Base-by-base conservation (phyloP, 495 filamentous ascomycete genomes). In the Podospora pseudopauciseta region DNA sequence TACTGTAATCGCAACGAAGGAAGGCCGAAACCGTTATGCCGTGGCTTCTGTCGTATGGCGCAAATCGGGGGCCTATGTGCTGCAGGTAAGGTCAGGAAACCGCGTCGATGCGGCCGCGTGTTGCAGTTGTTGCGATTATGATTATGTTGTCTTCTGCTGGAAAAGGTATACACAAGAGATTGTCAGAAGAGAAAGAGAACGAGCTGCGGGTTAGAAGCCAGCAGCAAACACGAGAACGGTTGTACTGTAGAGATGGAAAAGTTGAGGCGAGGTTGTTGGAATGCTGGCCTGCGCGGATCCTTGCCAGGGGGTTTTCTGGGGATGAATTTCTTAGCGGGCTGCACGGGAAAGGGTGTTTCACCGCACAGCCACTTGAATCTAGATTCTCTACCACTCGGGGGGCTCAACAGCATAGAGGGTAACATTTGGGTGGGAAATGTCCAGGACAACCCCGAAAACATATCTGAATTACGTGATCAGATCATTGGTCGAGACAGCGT, bases 331-430 rank as follows among this genome's bases (percentile, higher is more conserved):
- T 70, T 67, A 69, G 72, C 60, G 63, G 26, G 68, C 72, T 74
- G 72, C 72, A 71, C 28, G 65, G 64, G 64, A 74, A 71, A 74
- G 67, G 72, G 71, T 55, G 63, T 58, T 44, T 65, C 39, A 44
- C 32, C 30, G 70, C 72, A 71, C 72, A 66, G 72, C 71, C 70
- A 74, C 68, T n/a, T 15, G 23, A 15, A 2, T 28, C 19, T 55
- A 23, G 44, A 34, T 49, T 15, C 13, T 58, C 4, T 9, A 58
- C 39, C 39, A 49, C 13, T 49, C 39, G 13, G 39, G 39, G 39
- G 39, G 39, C 39, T 49, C 13, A 49, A 9, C 39, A 49, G 2
- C 39, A 49, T 11, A 49, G 20, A 20, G 55, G 55, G 55, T 58
- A 2, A 61, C 59, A 61, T 61, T 61, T 27, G 7, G 20, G 18